Conservation (phyloP, 352 stramenopile species). For the Pythium graminicola region DNA sequence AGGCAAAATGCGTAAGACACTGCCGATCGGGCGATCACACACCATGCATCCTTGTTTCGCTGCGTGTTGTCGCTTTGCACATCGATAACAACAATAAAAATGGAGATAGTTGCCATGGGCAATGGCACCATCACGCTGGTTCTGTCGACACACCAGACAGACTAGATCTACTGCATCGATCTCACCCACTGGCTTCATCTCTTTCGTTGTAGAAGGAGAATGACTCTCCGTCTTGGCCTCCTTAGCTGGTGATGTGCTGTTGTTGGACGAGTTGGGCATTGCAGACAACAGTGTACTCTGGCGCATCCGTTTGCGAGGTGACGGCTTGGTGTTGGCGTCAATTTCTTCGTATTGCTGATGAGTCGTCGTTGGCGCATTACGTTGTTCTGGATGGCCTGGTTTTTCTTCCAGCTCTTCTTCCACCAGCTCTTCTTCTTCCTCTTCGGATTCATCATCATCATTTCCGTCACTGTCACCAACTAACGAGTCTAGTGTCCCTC, state of each 20-base stretch:
- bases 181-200: conserved; percentile 19
- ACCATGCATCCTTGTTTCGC: conserved; percentile 56
- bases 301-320: conserved; percentile 12
- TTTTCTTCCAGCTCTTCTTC: conserved; percentile 26
- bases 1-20: conserved; percentile 61
- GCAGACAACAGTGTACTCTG: conserved; percentile 13
- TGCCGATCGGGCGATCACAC: conserved; percentile 74
- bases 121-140: conserved; percentile 53
- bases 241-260: not conserved
- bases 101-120: conserved; percentile 78
- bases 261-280: not conserved
- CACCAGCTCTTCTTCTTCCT: conserved; percentile 23
- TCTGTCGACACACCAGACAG: conserved; percentile 62
- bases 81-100: conserved; percentile 75
- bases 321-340: not conserved
- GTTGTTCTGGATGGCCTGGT: not conserved
- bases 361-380: not conserved
- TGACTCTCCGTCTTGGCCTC: conserved; percentile 25
- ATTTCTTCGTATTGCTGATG: conserved; percentile 29
- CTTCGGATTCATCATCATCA: conserved; percentile 24
- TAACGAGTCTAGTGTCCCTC: conserved; percentile 54
- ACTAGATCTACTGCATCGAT: conserved; percentile 48
- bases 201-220: conserved; percentile 4
- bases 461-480: conserved; percentile 47
- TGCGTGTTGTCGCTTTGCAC: conserved; percentile 56